Conservation (phyloP, 129 eudicot genomes). For the Artemisia tridentata region DNA sequence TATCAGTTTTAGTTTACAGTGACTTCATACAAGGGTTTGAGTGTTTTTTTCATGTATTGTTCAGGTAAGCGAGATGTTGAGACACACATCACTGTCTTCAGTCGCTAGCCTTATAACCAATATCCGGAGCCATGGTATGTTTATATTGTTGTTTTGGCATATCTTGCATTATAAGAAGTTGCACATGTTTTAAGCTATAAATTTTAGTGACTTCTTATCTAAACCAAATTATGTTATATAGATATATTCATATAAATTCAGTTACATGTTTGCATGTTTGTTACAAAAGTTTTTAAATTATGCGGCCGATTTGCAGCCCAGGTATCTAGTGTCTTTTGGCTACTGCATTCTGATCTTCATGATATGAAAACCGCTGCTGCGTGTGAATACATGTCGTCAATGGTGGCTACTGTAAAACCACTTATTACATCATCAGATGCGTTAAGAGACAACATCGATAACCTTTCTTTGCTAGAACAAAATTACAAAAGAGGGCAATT, state of each 20-base stretch:
- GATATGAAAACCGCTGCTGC: conserved; percentile 53
- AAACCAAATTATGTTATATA: neutral
- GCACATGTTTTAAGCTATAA: neutral
- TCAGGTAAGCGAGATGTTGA: conserved; percentile 78
- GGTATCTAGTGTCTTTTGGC: conserved; percentile 79
- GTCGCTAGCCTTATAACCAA: conserved; percentile 70
- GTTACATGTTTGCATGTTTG: neutral
- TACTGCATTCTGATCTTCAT: conserved; percentile 75
- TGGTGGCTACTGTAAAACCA: conserved; percentile 73
- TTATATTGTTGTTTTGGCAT: neutral
- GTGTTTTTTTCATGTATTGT: neutral
- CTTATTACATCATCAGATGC: conserved; percentile 29
- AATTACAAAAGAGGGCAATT: conserved; percentile 58
- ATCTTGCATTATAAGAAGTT: neutral
- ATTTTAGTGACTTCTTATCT: conserved; percentile 6
- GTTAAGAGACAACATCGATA: conserved; percentile 41
- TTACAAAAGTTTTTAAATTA: conserved; percentile 5
- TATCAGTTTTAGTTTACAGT: neutral
- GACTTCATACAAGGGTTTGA: conserved; percentile 6
- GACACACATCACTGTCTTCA: conserved; percentile 66
- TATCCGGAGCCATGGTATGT: conserved; percentile 82
- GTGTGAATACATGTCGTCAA: conserved; percentile 80
- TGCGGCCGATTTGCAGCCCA: conserved; percentile 45
- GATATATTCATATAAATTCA: no score
- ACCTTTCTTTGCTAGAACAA: conserved; percentile 59